These are phyloP conservation scores for Pseudogymnoascus sp. DNA, from an alignment of 2,329 filamentous ascomycete species.

Conservation along the genomic window DNA sequence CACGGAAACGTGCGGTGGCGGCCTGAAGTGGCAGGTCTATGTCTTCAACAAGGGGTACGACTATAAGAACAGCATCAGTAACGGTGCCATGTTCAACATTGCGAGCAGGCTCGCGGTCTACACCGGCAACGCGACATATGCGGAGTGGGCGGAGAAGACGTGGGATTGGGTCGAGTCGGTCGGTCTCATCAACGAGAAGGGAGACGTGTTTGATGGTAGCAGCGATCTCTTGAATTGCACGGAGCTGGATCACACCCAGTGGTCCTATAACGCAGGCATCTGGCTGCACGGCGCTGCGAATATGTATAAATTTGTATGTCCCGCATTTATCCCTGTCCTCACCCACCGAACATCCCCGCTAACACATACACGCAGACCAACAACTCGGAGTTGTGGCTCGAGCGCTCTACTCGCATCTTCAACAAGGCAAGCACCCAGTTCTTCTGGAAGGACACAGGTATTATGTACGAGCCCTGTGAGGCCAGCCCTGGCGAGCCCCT, in stretches of 20 bases:
- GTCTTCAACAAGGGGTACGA: slow-evolving; percentile 70
- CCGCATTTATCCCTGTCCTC: neutral
- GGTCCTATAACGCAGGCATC: slow-evolving; percentile 59
- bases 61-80: slow-evolving; percentile 60
- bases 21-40: slow-evolving; percentile 75
- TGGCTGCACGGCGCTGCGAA: slow-evolving; percentile 45
- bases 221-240: slow-evolving; percentile 50
- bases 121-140: slow-evolving; percentile 67
- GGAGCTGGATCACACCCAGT: slow-evolving; percentile 51
- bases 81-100: slow-evolving; percentile 51
- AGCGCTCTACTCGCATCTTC: slow-evolving; percentile 27
- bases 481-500: slow-evolving; percentile 44
- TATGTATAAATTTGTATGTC: slow-evolving; percentile 41
- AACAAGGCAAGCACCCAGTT: slow-evolving; percentile 29
- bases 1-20: slow-evolving; percentile 56
- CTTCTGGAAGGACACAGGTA: slow-evolving; percentile 26
- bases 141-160: slow-evolving; percentile 63
- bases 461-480: slow-evolving; percentile 59
- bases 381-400: slow-evolving; percentile 30
- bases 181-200: slow-evolving; percentile 48
- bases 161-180: slow-evolving; percentile 60
- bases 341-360: slow-evolving; percentile 9
- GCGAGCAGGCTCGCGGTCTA: slow-evolving; percentile 63
- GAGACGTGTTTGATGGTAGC: slow-evolving; percentile 50
- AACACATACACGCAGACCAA: slow-evolving; percentile 34